Evolutionary conservation across 805 yeast species (phyloP), one percentile per base, ranked within the genome.

Genomic region (Clavispora fructus): DNA sequence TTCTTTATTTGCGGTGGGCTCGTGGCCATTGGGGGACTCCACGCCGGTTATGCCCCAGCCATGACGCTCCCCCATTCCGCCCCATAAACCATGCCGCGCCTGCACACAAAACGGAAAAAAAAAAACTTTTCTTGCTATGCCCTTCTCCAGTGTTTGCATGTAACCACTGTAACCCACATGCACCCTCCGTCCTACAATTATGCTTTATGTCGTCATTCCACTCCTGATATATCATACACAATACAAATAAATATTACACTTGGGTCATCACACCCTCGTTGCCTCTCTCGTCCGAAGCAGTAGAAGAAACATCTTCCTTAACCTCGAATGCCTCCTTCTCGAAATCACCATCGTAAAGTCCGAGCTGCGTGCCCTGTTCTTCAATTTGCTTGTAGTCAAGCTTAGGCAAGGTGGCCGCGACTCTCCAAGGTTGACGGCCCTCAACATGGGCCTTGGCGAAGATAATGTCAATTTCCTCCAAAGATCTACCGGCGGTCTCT

Each of bases 371-470:
- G 57, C 82, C 84, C 55, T 82, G 83, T 43, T 68, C 76, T 62
- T 81, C 86, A 54, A 83, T 75, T 63, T 83, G 82, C 47, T 69
- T 67, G 50, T 63, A 63, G n/a, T 77, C 60, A 48, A 85, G 71
- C 61, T 75, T 77, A 35, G 88, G 88, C 73, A 84, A 57, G 45
- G 74, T 67, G 35, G 74, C 71, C 42, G 90, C 90, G 41, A 85
- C 83, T 62, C 79, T 72, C 76, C 74, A 83, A 30, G 84, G 79
- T 51, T 73, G 75, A 53, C 74, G 74, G 42, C 74, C 73, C 50
- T 85, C 90, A 40, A 65, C 73, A 53, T 74, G 64, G 7, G 85
- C 77, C 66, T 78, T 79, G 58, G 87, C 86, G 52, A 71, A 80
- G 46, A 85, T 81, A 59, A 82, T 81, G 61, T 73, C 75, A 46